Base-by-base conservation (phyloP, 1,139 yeast species). In the Lodderomyces elongisporus region DNA sequence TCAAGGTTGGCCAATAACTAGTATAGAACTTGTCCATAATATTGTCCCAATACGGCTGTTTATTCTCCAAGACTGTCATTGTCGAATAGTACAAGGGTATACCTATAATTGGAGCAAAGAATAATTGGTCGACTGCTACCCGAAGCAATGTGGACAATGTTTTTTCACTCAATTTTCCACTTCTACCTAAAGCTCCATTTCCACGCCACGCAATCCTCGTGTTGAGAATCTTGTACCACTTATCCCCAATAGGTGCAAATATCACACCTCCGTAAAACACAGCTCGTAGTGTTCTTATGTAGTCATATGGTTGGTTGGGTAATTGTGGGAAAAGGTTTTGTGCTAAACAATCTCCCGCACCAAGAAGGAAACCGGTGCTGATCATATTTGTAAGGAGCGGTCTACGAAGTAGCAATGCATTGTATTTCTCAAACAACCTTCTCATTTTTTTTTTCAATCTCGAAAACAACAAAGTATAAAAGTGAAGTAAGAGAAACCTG, bases 71-170 rank as follows among this genome's bases (percentile, higher is more conserved):
- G 3, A 76, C 33, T 0, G 89, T 70, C 81, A 88, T 81, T 28
- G 74, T 62, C 2, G 75, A 51, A 51, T 71, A 87, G 55, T 85
- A 88, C 33, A 79, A 49, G 2, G 85, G 87, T 10, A 84, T 71
- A 3, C 61, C 70, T 5, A 83, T 71, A 17, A 79, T 52, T 2
- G 96, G 96, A 1, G 95, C 87, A 69, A 85, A 87, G 1, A 68
- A 43, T 21, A 77, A 51, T 52, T 88, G 97, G 56, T 88, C 97
- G 4, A 71, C 68, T 0, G 71, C 70, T 10, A 84, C 88, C 33
- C 85, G 58, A 2, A 68, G 48, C 0, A 66, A 22, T 0, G 74
- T 62, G 42, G 30, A 46, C 28, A 39, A 51, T 18, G 35, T 31
- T 17, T 30, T 24, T 12, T 28, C 34, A 13, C 30, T 24, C n/a